Base-by-base conservation (phyloP, 2,329 filamentous ascomycete species). In the Aspergillus costaricaensis region DNA sequence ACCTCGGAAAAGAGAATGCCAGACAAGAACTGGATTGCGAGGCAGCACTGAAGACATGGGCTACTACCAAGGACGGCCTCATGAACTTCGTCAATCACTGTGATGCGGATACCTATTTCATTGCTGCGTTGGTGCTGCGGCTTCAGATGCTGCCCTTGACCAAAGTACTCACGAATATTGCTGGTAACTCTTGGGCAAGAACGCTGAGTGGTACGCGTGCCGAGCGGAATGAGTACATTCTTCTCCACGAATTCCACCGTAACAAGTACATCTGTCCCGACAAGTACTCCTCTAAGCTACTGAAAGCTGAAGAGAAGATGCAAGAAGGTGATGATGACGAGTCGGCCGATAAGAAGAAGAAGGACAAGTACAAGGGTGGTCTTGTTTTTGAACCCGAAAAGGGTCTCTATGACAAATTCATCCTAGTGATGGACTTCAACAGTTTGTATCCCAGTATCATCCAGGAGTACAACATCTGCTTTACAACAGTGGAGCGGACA, bases 401-500 rank as follows among this genome's bases (percentile, higher is more conserved):
- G 77, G 95, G 96, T 17, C 85, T 99, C 4, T 99, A 99, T 73
- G 95, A 99, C 83, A 96, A 96, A 79, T 97, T 96, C 76, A 91
- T 99, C 57, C 85, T 99, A 58, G 96, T 99, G 77, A 99, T 99
- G 96, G 95, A 99, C 82, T 99, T 99, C 83, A 99, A 99, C 84
- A 97, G 93, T 70, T 83, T 99, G 63, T 99, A 99, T 71, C 95
- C 95, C 32, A 97, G 92, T 73, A 98, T 99, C 72, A 99, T 99
- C 63, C 96, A 99, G 73, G 96, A 99, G 83, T 99, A 88, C 81
- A 99, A 99, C 78, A 99, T 99, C 68, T 99, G 96, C 81, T 99
- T 99, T 78, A 99, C 95, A 2, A 99, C 96, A 0, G 92, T 99
- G 6, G 91, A 98, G 63, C 85, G 95, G 68, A 82, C 85, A 43